Conservation (phyloP, 306 rosid genomes). For the Erythrophleum fordii region DNA sequence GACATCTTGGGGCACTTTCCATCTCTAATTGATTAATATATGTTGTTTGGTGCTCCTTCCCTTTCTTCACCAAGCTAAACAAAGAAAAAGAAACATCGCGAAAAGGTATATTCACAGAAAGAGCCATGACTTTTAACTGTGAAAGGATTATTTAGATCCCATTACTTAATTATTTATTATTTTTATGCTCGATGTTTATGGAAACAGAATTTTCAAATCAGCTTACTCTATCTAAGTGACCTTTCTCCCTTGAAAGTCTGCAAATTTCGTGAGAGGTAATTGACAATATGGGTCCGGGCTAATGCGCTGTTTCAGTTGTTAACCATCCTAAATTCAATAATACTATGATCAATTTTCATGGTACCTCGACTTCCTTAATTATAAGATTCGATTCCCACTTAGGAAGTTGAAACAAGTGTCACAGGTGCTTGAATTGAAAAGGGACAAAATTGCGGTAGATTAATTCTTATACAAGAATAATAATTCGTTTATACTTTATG, state of each 20-base stretch:
- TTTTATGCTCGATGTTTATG: not conserved
- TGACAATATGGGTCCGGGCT: constrained; percentile 12
- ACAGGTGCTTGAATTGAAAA: not conserved
- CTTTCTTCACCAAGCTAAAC: not conserved
- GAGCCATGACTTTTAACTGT: constrained; percentile 21
- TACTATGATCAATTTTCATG: not conserved
- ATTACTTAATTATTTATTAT: not conserved
- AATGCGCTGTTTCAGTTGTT: not conserved
- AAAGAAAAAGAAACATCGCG: constrained; percentile 21
- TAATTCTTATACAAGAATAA: no score
- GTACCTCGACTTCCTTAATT: not conserved
- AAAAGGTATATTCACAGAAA: constrained; percentile 18
- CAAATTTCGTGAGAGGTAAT: not conserved
- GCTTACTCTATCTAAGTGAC: not conserved
- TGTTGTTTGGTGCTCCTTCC: not conserved
- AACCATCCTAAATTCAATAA: not conserved
- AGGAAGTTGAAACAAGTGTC: not conserved
- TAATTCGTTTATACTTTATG: no score
- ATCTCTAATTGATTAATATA: constrained; percentile 6
- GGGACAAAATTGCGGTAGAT: not conserved
- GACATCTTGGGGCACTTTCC: not conserved
- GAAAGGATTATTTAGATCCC: constrained; percentile 1
- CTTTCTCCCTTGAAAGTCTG: not conserved
- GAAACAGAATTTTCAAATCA: not conserved
- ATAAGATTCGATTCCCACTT: not conserved